Evolutionary conservation across 1,284 basidiomycete species (phyloP), one percentile per base, ranked within the genome.

Genomic region (Kwoniella shivajii): DNA sequence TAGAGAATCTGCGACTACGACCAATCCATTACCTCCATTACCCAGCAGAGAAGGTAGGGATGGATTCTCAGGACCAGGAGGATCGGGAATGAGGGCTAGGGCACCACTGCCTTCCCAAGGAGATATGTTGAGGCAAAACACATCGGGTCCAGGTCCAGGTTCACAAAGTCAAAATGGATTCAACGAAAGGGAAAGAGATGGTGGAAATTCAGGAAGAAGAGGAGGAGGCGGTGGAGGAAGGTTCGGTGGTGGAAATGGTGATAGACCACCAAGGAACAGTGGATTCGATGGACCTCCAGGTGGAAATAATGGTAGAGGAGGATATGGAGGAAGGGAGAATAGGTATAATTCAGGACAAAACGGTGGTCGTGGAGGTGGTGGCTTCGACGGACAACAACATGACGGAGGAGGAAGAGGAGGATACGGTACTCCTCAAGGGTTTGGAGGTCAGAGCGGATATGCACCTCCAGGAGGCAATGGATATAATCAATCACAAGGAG

Each of bases 91-190:
- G 13, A 55, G 53, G 31, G 31, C 24, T 11, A 56, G 59, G 38
- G 54, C 37, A 29, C 71, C 69, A 49, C 60, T 73, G 42, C 71
- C 70, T 22, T 67, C 60, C 50, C 75, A 72, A 56, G 67, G 65
- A 37, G 81, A 82, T 41, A 74, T 82, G 73, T 78, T 80, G 30
- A 67, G 75, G 14, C 65, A 70, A 11, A 65, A 62, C 18, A 65
- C 58, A 20, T 26, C 36, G 30, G 27, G 43, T 16, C 39, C 37
- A 16, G 36, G 36, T 20, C n/a, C n/a, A n/a, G n/a, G n/a, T n/a
- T n/a, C n/a, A n/a, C n/a, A n/a, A n/a, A n/a, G n/a, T n/a, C n/a
- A n/a, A n/a, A 56, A 60, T 27, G 62, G 54, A n/a, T 50, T 44
- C 33, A 33, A 63, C 44, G 57, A 63, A 22, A 54, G 45, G 58